phyloP scores from a whole-genome alignment of 2,329 filamentous ascomycete species.

The Penicillium vulpinum region DNA sequence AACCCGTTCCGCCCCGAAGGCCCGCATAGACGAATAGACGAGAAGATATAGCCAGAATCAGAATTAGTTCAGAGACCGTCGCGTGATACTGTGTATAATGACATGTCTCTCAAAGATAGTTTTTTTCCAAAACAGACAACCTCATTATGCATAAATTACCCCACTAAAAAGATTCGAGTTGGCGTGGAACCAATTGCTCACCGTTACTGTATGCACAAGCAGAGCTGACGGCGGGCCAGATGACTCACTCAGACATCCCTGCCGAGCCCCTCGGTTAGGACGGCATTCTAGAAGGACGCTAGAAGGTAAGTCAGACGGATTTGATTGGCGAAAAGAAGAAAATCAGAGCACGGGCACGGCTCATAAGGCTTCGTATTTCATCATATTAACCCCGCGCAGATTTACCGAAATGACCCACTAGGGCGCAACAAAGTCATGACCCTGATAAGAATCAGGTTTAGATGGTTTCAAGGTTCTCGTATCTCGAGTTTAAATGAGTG shows the following conservation, averaged over 20 bases:
- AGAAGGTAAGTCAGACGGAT: constrained; percentile 15
- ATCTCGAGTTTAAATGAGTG: too few species aligned
- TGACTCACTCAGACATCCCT: background rate
- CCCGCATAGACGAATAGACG: background rate
- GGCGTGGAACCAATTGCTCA: background rate
- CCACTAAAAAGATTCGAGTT: background rate
- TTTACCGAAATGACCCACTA: constrained; percentile 5
- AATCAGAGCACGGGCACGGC: background rate
- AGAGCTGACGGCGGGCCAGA: constrained; percentile 10
- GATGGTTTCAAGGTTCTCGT: too few species aligned
- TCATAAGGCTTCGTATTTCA: constrained; percentile 2
- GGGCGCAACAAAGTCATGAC: background rate
- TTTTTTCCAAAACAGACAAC: background rate
- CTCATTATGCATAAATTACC: background rate
- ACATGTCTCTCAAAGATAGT: background rate
- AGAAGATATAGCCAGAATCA: background rate
- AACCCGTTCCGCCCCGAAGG: background rate
- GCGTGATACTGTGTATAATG: background rate
- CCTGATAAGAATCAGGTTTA: background rate
- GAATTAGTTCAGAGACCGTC: background rate
- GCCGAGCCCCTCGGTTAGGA: constrained; percentile 5
- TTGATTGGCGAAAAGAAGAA: constrained; percentile 10
- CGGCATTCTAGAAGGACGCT: constrained; percentile 29
- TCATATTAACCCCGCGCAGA: background rate
- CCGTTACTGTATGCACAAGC: background rate